Evolutionary conservation across 371 early-diverging fungal genomes (phyloP).

Genomic region (Umbelopsis sp.): DNA sequence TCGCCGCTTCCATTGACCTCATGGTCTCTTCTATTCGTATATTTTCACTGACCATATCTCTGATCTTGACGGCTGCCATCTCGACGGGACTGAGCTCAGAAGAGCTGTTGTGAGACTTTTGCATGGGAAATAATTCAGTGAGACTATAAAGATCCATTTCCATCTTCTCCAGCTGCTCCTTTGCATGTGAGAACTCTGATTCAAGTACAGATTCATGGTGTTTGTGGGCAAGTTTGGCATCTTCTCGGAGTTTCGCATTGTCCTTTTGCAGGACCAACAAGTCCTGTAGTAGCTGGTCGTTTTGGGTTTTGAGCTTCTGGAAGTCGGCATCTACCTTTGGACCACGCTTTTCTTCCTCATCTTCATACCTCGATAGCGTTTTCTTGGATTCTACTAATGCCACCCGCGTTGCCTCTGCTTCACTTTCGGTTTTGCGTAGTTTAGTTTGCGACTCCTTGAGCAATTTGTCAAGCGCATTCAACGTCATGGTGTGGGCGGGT

Average conservation of each 20-base stretch:
- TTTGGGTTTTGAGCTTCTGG: background rate
- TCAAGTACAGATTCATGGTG: background rate
- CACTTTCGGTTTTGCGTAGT: background rate
- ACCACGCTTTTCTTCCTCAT: background rate
- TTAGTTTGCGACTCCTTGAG: background rate
- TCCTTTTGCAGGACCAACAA: background rate
- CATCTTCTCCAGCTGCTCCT: conserved; percentile 1
- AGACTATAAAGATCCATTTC: conserved; percentile 6
- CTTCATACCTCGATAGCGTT: background rate
- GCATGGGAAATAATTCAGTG: conserved; percentile 5
- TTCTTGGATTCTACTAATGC: background rate
- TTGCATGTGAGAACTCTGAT: background rate
- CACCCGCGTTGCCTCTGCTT: background rate
- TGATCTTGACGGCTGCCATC: conserved; percentile 2
- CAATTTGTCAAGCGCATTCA: background rate
- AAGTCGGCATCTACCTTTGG: background rate
- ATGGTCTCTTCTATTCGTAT: conserved; percentile 7
- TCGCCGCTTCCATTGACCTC: background rate
- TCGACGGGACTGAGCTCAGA: background rate
- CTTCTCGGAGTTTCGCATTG: background rate
- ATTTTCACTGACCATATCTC: background rate
- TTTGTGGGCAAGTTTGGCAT: background rate
- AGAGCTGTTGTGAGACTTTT: background rate
- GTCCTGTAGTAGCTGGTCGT: background rate
- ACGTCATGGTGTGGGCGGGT: background rate